Conservation (phyloP, 2,329 filamentous ascomycete genomes). For the Ceratocystis destructans region DNA sequence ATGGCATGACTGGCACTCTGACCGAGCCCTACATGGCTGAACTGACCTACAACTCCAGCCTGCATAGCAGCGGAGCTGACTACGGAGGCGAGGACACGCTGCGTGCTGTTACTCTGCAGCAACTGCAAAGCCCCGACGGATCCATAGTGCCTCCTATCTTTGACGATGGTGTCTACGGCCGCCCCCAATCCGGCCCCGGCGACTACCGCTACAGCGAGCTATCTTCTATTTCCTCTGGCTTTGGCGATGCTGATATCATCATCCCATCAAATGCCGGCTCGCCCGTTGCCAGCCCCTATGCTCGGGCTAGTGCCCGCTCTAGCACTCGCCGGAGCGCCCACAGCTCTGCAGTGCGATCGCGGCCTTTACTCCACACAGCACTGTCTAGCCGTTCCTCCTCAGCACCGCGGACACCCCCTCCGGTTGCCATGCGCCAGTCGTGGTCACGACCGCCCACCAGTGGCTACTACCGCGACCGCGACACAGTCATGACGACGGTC, state of each 20-base stretch:
- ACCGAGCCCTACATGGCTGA: slow-evolving; percentile 13
- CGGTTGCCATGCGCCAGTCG: slow-evolving; percentile 11
- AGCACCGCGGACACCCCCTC: slow-evolving; percentile 5
- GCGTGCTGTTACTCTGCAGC: neutral
- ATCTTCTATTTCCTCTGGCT: slow-evolving; percentile 50
- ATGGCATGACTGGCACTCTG: slow-evolving; percentile 1
- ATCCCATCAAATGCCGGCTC: slow-evolving; percentile 27
- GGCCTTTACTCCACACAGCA: neutral
- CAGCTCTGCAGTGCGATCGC: neutral
- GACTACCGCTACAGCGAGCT: slow-evolving; percentile 25
- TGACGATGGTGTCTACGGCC: neutral
- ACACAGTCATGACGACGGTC: slow-evolving; percentile 39
- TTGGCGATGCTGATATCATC: slow-evolving; percentile 48
- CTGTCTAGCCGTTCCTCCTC: neutral
- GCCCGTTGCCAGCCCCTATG: slow-evolving; percentile 19
- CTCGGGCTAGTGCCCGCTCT: slow-evolving; percentile 15
- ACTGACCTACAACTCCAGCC: slow-evolving; percentile 11
- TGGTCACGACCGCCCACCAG: slow-evolving; percentile 19
- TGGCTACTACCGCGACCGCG: slow-evolving; percentile 26
- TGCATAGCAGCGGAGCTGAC: slow-evolving; percentile 11
- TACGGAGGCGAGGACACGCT: slow-evolving; percentile 18
- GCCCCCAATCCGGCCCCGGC: neutral
- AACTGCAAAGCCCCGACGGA: neutral
- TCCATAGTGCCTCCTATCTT: neutral
- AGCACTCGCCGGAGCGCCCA: slow-evolving; percentile 7